Conservation (phyloP, 257 asterid genomes). For the Nicotiana knightiana region DNA sequence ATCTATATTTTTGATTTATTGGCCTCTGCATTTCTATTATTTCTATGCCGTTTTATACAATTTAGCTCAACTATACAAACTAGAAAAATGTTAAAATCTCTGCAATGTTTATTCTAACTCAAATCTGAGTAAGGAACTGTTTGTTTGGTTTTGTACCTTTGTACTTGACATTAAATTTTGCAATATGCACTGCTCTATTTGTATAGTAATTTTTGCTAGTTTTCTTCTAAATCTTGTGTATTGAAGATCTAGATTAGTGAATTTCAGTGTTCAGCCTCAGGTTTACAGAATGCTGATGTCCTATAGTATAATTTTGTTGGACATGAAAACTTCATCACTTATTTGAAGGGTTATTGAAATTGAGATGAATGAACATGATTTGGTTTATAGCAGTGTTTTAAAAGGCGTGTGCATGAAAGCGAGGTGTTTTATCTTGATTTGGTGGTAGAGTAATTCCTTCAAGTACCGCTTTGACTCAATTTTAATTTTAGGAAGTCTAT, state of each 20-base stretch:
- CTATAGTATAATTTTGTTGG: not conserved
- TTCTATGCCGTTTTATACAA: too few species aligned
- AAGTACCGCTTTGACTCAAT: too few species aligned
- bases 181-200: not conserved
- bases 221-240: not conserved
- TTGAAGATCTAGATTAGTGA: not conserved
- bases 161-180: not conserved
- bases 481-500: too few species aligned
- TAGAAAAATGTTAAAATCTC: not conserved
- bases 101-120: not conserved
- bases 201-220: not conserved
- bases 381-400: too few species aligned
- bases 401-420: too few species aligned
- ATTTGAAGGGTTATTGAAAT: not conserved
- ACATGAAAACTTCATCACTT: not conserved
- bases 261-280: not conserved
- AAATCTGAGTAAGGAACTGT: not conserved
- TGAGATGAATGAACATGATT: not conserved
- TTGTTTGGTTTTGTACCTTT: not conserved
- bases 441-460: too few species aligned
- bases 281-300: not conserved
- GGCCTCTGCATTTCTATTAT: too few species aligned
- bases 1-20: too few species aligned
- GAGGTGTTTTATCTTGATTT: too few species aligned
- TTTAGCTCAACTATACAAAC: too few species aligned